Percentiles rank a stretch among this genome's conserved stretches.
phyloP scores from a whole-genome alignment of 139 green algal genomes.

The Zygnema cylindricum region DNA sequence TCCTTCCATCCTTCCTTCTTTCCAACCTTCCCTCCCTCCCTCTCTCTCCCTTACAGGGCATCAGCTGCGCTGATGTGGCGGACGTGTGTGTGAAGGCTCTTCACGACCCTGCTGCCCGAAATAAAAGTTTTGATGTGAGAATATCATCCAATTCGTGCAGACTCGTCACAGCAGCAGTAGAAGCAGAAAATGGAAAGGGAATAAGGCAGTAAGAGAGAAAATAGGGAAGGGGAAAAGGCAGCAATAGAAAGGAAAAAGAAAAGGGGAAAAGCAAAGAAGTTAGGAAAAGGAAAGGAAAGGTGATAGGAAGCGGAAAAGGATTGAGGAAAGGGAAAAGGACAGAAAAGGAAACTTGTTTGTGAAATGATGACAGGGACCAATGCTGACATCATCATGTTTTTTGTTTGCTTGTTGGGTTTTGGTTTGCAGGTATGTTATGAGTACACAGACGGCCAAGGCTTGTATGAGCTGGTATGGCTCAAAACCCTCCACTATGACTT shows the following conservation, averaged over 20 bases:
- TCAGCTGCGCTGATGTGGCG: slow-evolving; percentile 93
- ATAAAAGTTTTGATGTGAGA: slow-evolving; percentile 97
- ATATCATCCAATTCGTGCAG: not conserved
- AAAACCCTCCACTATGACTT: no score
- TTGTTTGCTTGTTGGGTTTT: not conserved
- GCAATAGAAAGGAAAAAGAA: no score
- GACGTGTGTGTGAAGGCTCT: slow-evolving; percentile 89
- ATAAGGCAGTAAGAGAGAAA: no score
- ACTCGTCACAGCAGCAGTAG: no score
- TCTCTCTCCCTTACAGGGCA: slow-evolving; percentile 71
- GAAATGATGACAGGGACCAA: not conserved
- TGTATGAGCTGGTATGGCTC: slow-evolving; percentile 57
- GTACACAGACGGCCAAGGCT: slow-evolving; percentile 34
- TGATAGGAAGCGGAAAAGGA: no score
- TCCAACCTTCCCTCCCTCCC: no score
- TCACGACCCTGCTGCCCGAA: slow-evolving; percentile 75
- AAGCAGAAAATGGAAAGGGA: no score
- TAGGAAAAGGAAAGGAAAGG: no score
- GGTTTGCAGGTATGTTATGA: slow-evolving; percentile 59
- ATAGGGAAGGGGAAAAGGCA: no score
- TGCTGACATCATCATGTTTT: not conserved
- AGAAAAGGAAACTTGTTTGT: no score
- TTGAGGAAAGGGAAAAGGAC: no score
- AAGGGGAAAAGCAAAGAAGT: not conserved
- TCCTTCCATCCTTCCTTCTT: no score